Conservation (phyloP, 1,139 yeast species). For the Scheffersomyces cryptocercus region DNA sequence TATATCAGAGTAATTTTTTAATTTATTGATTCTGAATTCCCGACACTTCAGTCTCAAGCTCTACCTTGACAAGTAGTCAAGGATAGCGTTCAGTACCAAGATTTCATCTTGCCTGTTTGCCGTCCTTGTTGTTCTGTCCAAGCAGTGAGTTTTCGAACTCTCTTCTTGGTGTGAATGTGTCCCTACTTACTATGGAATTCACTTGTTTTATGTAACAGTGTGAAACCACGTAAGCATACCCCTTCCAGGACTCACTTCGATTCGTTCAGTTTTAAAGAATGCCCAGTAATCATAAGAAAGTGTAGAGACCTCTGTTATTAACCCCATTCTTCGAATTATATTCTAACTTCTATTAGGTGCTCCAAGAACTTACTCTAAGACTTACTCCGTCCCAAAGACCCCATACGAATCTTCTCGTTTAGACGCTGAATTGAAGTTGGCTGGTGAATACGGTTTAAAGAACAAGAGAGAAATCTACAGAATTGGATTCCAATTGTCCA, state of each 20-base stretch:
- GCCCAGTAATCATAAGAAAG: no score
- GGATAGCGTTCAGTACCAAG: no score
- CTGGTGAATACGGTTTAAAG: conserved; percentile 99
- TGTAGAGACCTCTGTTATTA: no score
- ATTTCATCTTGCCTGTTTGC: no score
- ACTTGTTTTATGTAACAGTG: no score
- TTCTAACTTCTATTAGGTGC: conserved; percentile 62
- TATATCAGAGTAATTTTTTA: conserved; percentile 24
- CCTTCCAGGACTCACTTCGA: not conserved
- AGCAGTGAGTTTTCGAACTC: no score
- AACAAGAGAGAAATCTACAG: conserved; percentile 99
- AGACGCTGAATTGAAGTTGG: conserved; percentile 98
- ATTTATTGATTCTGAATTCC: conserved; percentile 66
- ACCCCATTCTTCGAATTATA: conserved; percentile 1
- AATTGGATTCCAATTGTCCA: conserved; percentile 97
- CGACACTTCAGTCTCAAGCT: conserved; percentile 78
- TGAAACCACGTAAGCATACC: no score
- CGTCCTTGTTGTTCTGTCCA: no score
- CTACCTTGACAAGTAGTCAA: conserved; percentile 4
- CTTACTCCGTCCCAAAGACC: conserved; percentile 98
- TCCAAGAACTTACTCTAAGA: conserved; percentile 99
- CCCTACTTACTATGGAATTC: no score
- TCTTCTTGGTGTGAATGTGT: no score
- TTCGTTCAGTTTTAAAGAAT: not conserved
- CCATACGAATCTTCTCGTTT: conserved; percentile 99